Evolutionary conservation across 2,329 filamentous ascomycete species (phyloP).

Genomic region (Xylaria multiplex): DNA sequence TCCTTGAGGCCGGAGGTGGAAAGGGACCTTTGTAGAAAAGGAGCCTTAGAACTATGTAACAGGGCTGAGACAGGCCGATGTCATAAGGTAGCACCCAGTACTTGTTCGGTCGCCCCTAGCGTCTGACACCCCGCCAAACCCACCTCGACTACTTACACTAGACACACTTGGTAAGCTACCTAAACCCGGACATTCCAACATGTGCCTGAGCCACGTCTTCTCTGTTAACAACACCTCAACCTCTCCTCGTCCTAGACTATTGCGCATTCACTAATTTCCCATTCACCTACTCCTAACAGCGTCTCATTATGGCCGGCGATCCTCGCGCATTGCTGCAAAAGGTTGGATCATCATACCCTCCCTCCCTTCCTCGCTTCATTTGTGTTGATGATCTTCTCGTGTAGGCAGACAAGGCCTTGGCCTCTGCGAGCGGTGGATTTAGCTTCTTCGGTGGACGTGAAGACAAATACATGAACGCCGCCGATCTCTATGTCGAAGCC

Average conservation of each 20-base stretch:
- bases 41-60: background rate
- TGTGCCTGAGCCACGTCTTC: constrained; percentile 26
- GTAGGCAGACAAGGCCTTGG: constrained; percentile 86
- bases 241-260: constrained; percentile 17
- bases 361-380: constrained; percentile 39
- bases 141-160: background rate
- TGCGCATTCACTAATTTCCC: constrained; percentile 15
- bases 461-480: constrained; percentile 90
- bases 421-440: constrained; percentile 81
- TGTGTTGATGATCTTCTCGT: constrained; percentile 32
- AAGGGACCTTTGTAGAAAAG: background rate
- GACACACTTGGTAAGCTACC: constrained; percentile 2
- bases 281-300: constrained; percentile 15
- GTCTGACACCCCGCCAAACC: constrained; percentile 31
- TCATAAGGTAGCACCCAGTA: background rate
- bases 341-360: constrained; percentile 58
- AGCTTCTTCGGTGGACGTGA: constrained; percentile 86
- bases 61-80: constrained; percentile 15
- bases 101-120: constrained; percentile 8
- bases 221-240: constrained; percentile 21
- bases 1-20: background rate
- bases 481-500: constrained; percentile 86
- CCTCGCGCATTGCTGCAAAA: constrained; percentile 82
- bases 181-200: constrained; percentile 17
- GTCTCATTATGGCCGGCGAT: constrained; percentile 75